Conservation (phyloP, 371 early-diverging fungal species). For the Circinella umbellata region DNA sequence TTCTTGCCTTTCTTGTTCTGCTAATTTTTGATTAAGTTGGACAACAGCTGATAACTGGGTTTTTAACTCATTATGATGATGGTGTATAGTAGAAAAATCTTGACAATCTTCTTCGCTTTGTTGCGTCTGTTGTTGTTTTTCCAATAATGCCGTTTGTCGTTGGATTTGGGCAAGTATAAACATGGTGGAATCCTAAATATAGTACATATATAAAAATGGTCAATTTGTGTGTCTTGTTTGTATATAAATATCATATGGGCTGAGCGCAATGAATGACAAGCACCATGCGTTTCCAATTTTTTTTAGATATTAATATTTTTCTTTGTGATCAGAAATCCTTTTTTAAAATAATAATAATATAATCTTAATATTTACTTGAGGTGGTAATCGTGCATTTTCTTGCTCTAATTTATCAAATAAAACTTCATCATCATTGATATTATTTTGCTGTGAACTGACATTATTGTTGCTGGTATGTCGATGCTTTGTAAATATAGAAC, state of each 20-base stretch:
- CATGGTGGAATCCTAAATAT: slow-evolving; percentile 52
- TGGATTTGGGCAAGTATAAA: slow-evolving; percentile 64
- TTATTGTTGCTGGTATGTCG: neutral
- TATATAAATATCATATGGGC: neutral
- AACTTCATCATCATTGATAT: slow-evolving; percentile 4
- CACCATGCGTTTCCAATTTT: neutral
- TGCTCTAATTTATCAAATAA: slow-evolving; percentile 30
- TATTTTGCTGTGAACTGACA: neutral
- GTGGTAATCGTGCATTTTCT: slow-evolving; percentile 45
- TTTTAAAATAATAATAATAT: neutral
- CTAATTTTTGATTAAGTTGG: slow-evolving; percentile 21
- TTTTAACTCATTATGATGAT: slow-evolving; percentile 36
- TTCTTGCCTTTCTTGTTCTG: slow-evolving; percentile 19
- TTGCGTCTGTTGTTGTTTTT: slow-evolving; percentile 39
- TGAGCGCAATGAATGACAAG: neutral
- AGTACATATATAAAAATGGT: neutral
- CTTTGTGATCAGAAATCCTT: too few relatives aligned
- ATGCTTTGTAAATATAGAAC: neutral
- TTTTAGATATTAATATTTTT: neutral
- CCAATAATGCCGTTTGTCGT: slow-evolving; percentile 58
- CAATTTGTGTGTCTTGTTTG: too few relatives aligned
- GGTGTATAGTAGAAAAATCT: slow-evolving; percentile 43
- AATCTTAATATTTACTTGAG: slow-evolving; percentile 35
- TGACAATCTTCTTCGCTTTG: slow-evolving; percentile 24
- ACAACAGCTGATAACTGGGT: slow-evolving; percentile 57